These are phyloP conservation scores for Mycena albidolilacea DNA, from an alignment of 768 basidiomycete species.

Conservation along the genomic window DNA sequence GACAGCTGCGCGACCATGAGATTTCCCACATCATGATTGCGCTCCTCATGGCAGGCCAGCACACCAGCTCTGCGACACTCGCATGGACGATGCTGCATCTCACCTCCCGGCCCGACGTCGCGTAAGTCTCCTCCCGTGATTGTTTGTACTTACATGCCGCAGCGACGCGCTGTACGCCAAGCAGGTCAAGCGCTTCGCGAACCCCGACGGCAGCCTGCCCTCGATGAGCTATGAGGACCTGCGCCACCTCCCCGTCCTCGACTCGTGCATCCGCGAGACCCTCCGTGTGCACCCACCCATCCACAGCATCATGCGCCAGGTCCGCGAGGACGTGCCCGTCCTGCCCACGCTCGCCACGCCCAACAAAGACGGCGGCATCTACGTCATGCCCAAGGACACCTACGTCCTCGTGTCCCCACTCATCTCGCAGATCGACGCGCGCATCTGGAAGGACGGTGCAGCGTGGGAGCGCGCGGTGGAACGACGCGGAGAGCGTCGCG, in stretches of 20 bases:
- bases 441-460: conserved; percentile 80
- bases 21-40: conserved; percentile 99
- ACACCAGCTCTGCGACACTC: conserved; percentile 94
- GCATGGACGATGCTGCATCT: conserved; percentile 94
- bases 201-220: conserved; percentile 84
- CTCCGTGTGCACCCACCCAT: conserved; percentile 95
- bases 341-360: conserved; percentile 87
- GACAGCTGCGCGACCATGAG: conserved; percentile 93
- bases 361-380: conserved; percentile 71
- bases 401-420: conserved; percentile 93
- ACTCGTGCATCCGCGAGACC: conserved; percentile 93
- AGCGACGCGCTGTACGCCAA: conserved; percentile 89
- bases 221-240: conserved; percentile 90
- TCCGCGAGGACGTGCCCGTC: conserved; percentile 87
- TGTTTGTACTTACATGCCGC: conserved; percentile 62
- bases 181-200: conserved; percentile 86
- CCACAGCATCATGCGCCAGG: conserved; percentile 95
- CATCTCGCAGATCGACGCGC: conserved; percentile 89
- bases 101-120: conserved; percentile 70
- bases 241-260: conserved; percentile 85
- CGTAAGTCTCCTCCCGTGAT: no score
- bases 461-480: conserved; percentile 91
- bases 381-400: conserved; percentile 92
- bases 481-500: conserved; percentile 86
- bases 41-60: conserved; percentile 99